Evolutionary conservation across 352 stramenopile species (phyloP).

Genomic region (Globisporangium spiculum): DNA sequence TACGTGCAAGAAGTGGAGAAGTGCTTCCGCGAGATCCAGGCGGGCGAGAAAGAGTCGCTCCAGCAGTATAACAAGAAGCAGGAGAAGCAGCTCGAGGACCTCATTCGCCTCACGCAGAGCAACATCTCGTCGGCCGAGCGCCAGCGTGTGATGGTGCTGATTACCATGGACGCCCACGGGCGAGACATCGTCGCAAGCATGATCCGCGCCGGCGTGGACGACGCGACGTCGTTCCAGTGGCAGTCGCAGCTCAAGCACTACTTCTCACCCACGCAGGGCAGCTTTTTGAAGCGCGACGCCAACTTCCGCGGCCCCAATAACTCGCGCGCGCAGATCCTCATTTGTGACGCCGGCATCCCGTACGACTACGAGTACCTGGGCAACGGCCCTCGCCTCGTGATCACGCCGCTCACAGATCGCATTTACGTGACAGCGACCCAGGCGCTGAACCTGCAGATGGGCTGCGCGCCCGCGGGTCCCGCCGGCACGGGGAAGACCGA

Average conservation of each 20-base stretch:
- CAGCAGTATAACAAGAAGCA: slow-evolving; percentile 91
- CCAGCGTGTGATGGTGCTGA: slow-evolving; percentile 94
- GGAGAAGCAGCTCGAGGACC: slow-evolving; percentile 91
- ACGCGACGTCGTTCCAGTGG: slow-evolving; percentile 91
- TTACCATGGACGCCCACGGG: slow-evolving; percentile 95
- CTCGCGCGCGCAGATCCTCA: slow-evolving; percentile 81
- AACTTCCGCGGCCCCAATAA: slow-evolving; percentile 84
- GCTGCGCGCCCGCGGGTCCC: slow-evolving; percentile 73
- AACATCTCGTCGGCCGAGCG: slow-evolving; percentile 91
- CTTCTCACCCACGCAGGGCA: slow-evolving; percentile 84
- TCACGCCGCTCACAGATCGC: slow-evolving; percentile 94
- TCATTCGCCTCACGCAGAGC: slow-evolving; percentile 92
- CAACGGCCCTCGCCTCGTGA: slow-evolving; percentile 93
- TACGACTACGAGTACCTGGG: slow-evolving; percentile 98
- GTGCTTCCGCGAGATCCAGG: slow-evolving; percentile 72
- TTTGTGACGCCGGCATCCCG: slow-evolving; percentile 91
- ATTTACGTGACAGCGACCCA: slow-evolving; percentile 97
- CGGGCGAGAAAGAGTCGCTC: slow-evolving; percentile 84
- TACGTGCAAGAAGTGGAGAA: slow-evolving; percentile 93
- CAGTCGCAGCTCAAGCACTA: slow-evolving; percentile 96
- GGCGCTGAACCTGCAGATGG: slow-evolving; percentile 92
- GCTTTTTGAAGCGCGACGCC: slow-evolving; percentile 90
- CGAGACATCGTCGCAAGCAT: slow-evolving; percentile 96
- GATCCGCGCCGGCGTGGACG: slow-evolving; percentile 86
- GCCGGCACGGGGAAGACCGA: slow-evolving; percentile 94